Evolutionary conservation across 1,139 yeast species (phyloP), one percentile per base, ranked within the genome.

Genomic region (Ogataea hybrid): DNA sequence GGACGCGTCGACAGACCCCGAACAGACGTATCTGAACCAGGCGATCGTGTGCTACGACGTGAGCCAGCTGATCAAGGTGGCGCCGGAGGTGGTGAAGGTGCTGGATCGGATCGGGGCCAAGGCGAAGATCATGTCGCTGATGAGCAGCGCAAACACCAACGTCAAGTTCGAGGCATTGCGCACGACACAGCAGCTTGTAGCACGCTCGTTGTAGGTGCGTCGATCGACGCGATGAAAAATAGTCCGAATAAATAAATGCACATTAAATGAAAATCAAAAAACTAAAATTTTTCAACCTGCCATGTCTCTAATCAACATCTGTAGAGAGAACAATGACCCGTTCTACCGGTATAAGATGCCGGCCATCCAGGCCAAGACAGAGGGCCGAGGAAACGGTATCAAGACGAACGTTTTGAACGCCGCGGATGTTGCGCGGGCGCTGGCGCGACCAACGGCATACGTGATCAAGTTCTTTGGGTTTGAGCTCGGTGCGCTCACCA

Each of bases 311-410:
- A 85, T 90, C 63, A 90, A 92, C 69, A 92, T 92, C 61, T 84
- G 96, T 69, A 89, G 99, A 75, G 97, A 89, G 63, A 92, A 92
- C 73, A 83, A 86, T 63, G 98, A 92, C 73, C 97, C 97, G 41
- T 92, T 92, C 68, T 92, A 94, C 79, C 96, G 98, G 72, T 92
- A 92, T 70, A 92, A 92, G 75, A 92, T 92, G 98, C 98, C 98
- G 63, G 84, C 94, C 37, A 82, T 92, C 68, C 94, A 87, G 71
- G 88, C 97, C 54, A 92, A 94, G 77, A 89, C 89, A 55, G 98
- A 92, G 71, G 98, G 98, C 66, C 80, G 96, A 66, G 99, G 99
- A 71, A 92, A 92, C 70, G 99, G 99, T 78, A 92, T 92, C 70
- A 90, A 89, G 67, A 92, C 99, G 23, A 95, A 94, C 44, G 83